phyloP scores from a whole-genome alignment of 139 green algal genomes.

The Tetraselmis chui region DNA sequence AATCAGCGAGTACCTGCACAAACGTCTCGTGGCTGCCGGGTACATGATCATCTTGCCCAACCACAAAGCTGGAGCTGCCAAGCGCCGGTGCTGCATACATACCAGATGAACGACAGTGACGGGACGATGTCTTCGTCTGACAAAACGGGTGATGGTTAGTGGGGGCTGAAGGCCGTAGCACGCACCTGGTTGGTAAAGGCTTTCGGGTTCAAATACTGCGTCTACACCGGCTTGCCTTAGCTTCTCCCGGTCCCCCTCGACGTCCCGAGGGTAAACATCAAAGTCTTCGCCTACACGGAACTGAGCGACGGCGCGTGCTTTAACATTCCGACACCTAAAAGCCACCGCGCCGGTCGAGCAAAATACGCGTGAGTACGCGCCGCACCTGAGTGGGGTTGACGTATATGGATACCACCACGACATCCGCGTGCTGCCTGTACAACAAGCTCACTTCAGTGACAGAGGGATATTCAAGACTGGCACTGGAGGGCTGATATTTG shows the following conservation, averaged over 20 bases:
- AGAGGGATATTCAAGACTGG: too few species aligned
- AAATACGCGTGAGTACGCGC: too few species aligned
- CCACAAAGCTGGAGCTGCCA: constrained; percentile 42
- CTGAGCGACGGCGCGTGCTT: constrained; percentile 35
- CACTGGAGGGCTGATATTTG: background rate
- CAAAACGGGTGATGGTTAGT: too few species aligned
- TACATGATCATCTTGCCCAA: constrained; percentile 36
- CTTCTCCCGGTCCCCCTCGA: constrained; percentile 61
- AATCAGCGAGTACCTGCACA: constrained; percentile 31
- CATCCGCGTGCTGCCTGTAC: constrained; percentile 60
- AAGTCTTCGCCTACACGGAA: constrained; percentile 92
- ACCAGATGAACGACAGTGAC: too few species aligned
- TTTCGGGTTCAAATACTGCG: constrained; percentile 73
- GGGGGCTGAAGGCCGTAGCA: constrained; percentile 3
- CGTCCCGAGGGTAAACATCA: constrained; percentile 77
- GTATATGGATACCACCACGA: constrained; percentile 93
- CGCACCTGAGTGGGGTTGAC: constrained; percentile 91
- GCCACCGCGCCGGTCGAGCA: too few species aligned
- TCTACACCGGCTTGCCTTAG: constrained; percentile 53
- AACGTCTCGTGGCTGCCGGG: constrained; percentile 71
- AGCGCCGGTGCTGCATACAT: constrained; percentile 19
- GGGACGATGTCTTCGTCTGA: too few species aligned
- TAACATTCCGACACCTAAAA: too few species aligned
- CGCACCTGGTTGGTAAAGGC: constrained; percentile 57
- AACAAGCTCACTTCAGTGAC: too few species aligned